Percentiles rank a stretch among this genome's conserved stretches.
phyloP scores from a whole-genome alignment of 1,284 basidiomycete genomes.

The Sanghuangporus baumii region DNA sequence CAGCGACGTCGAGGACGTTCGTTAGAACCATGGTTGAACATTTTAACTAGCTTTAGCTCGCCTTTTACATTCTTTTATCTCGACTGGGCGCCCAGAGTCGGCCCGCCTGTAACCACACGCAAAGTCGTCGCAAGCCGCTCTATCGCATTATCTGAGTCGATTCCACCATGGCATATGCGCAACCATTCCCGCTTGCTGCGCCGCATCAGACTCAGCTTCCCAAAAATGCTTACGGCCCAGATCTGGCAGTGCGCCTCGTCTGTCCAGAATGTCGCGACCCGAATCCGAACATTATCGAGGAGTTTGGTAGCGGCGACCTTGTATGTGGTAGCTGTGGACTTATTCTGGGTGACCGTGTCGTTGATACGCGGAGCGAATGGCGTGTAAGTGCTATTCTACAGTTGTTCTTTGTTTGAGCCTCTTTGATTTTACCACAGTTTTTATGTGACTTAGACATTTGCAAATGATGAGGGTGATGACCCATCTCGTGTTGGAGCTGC shows the following conservation, averaged over 20 bases:
- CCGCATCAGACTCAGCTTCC: constrained; percentile 37
- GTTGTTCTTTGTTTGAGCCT: constrained; percentile 20
- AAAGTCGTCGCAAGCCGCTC: constrained; percentile 3
- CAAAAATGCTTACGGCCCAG: constrained; percentile 55
- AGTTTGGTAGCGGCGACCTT: constrained; percentile 96
- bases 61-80: constrained; percentile 3
- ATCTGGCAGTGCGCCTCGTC: constrained; percentile 85
- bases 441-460: constrained; percentile 75
- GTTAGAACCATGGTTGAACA: constrained; percentile 6
- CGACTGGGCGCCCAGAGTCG: constrained; percentile 6
- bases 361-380: constrained; percentile 98
- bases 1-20: constrained; percentile 7
- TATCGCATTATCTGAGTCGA: neutral
- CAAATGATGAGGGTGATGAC: constrained; percentile 98
- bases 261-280: constrained; percentile 94
- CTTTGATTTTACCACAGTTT: constrained; percentile 24
- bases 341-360: constrained; percentile 92
- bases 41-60: neutral
- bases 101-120: neutral
- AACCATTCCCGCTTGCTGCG: constrained; percentile 69
- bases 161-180: constrained; percentile 42
- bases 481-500: constrained; percentile 99
- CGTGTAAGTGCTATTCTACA: constrained; percentile 56
- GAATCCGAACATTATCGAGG: constrained; percentile 92
- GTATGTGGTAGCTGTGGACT: constrained; percentile 96